phyloP scores from a whole-genome alignment of 139 green algal genomes.

The Chlorella sorokiniana region DNA sequence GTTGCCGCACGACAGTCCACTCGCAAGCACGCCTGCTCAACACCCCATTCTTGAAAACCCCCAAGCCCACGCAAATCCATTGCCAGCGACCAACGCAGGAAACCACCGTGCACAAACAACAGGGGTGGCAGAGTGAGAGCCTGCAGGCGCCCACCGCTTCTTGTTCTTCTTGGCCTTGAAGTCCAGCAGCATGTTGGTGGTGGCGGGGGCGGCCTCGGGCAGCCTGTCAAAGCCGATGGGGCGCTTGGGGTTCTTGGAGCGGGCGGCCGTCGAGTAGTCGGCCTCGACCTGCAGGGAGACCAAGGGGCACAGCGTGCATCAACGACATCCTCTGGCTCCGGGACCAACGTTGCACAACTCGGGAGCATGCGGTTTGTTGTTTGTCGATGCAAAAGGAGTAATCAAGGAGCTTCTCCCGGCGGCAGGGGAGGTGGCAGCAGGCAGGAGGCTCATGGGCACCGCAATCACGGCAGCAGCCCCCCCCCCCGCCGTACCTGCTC shows the following conservation, averaged over 20 bases:
- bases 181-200: slow-evolving; percentile 51
- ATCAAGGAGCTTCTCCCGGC: no score
- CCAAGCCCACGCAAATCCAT: neutral
- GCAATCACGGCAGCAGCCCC: neutral
- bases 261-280: slow-evolving; percentile 42
- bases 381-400: no score
- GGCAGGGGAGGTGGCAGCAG: no score
- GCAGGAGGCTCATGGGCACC: no score
- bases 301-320: neutral
- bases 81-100: no score
- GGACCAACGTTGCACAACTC: no score
- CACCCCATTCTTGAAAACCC: no score
- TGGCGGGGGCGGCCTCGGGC: slow-evolving; percentile 40
- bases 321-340: neutral
- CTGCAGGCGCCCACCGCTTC: slow-evolving; percentile 42
- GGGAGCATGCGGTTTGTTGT: no score
- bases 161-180: slow-evolving; percentile 50
- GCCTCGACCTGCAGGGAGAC: neutral
- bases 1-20: no score
- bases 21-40: no score
- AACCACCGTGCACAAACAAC: no score
- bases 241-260: slow-evolving; percentile 32
- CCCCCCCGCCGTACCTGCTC: slow-evolving; percentile 40
- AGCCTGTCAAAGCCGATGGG: slow-evolving; percentile 51
- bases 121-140: no score